These are phyloP conservation scores for Grosmannia clavigera DNA, from an alignment of 2,329 filamentous ascomycete genomes.

Conservation along the genomic window DNA sequence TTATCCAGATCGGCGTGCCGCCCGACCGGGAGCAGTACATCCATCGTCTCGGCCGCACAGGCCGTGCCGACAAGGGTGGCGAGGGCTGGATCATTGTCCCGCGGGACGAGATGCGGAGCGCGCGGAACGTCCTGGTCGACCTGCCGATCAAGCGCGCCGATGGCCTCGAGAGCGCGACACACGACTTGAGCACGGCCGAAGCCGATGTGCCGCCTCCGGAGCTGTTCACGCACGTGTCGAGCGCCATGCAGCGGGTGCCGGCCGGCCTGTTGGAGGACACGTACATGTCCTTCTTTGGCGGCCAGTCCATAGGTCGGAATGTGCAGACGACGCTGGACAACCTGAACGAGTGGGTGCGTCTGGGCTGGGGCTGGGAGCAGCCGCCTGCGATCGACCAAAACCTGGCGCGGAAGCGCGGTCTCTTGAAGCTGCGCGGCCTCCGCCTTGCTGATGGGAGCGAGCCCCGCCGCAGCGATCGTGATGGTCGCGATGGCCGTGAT, in stretches of 20 bases:
- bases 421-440: slow-evolving; percentile 5
- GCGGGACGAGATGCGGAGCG: slow-evolving; percentile 34
- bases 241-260: slow-evolving; percentile 30
- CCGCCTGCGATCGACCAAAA: slow-evolving; percentile 24
- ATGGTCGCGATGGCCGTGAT: background rate
- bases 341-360: slow-evolving; percentile 39
- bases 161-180: slow-evolving; percentile 36
- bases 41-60: slow-evolving; percentile 55
- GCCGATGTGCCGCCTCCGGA: slow-evolving; percentile 29
- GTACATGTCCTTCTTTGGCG: slow-evolving; percentile 48
- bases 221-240: slow-evolving; percentile 29
- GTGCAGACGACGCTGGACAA: slow-evolving; percentile 28
- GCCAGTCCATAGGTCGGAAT: slow-evolving; percentile 19
- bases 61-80: slow-evolving; percentile 60
- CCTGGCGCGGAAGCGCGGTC: slow-evolving; percentile 15
- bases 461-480: background rate
- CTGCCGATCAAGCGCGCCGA: slow-evolving; percentile 48
- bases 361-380: slow-evolving; percentile 38
- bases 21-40: slow-evolving; percentile 45
- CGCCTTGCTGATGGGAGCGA: background rate
- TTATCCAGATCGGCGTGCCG: slow-evolving; percentile 46
- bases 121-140: slow-evolving; percentile 38
- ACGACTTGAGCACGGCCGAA: slow-evolving; percentile 36
- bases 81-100: slow-evolving; percentile 57
- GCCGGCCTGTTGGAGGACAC: slow-evolving; percentile 28